Base-by-base conservation (phyloP, 78 protist genomes). In the Dictyostelium brefeldianum region DNA sequence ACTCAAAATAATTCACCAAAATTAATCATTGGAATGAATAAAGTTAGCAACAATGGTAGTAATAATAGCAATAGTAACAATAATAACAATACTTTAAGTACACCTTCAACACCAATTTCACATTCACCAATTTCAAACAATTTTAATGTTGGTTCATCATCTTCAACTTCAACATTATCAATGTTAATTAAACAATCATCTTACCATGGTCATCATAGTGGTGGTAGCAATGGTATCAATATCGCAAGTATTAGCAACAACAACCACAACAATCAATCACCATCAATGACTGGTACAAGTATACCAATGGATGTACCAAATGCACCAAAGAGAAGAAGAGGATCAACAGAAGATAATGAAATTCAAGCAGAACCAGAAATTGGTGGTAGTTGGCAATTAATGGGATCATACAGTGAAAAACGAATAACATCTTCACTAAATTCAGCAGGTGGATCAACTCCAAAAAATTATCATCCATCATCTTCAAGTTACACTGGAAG, bases 341-440 rank as follows among this genome's bases (percentile, higher is more conserved):
- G 83, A 6, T 78, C 83, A 31, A 54, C 8, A 20, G 80, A 41
- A 47, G 67, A 57, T 57, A 27, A 57, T 57, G 67, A 57, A 15
- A 15, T 17, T 18, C 77, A 69, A 69, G 41, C 17, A 22, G 57
- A 31, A 20, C 31, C 36, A 9, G 91, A 84, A 31, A 41, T 84
- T 9, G 91, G 91, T 36, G 91, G 91, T 6, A 84, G 91, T 69
- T 84, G 91, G 91, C 91, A 84, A 56, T n/a, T 84, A 29, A 84
- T 84, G 91, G 91, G 91, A 3, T 84, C 91, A 9, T 71, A 36
- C 6, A 74, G 53, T 3, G 91, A 74, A 1, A 83, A 73, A n/a
- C 36, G 62, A 51, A 57, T 57, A 9, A 57, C n/a, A 20, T 29
- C 43, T 7, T 84, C 91, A 25, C 12, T 84, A 7, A 67, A 56